These are phyloP conservation scores for Rhodotorula paludigena DNA, from an alignment of 768 basidiomycete genomes.

Conservation along the genomic window DNA sequence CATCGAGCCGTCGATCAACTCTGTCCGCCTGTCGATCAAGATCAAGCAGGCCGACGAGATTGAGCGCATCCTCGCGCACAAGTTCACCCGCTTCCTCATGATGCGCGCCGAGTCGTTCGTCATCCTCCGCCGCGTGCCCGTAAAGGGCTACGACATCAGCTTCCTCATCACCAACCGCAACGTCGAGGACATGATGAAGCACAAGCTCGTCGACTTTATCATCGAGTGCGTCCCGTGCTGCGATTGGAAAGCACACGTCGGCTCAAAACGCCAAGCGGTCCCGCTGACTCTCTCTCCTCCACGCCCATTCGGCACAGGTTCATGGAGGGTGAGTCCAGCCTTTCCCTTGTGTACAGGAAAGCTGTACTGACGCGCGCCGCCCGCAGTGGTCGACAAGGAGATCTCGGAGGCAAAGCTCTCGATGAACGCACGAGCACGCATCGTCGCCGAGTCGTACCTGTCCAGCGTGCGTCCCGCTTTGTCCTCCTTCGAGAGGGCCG, in stretches of 20 bases:
- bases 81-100: slow-evolving; percentile 99
- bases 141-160: slow-evolving; percentile 97
- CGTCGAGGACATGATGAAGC: slow-evolving; percentile 97
- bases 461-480: slow-evolving; percentile 17
- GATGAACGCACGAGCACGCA: slow-evolving; percentile 90
- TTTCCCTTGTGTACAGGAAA: slow-evolving; percentile 2
- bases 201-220: slow-evolving; percentile 99
- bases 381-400: slow-evolving; percentile 92
- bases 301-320: slow-evolving; percentile 25
- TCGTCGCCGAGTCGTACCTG: slow-evolving; percentile 93
- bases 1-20: slow-evolving; percentile 96
- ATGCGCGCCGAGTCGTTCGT: slow-evolving; percentile 96
- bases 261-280: too few relatives aligned
- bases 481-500: too few relatives aligned
- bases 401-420: slow-evolving; percentile 99
- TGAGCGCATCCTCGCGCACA: slow-evolving; percentile 91
- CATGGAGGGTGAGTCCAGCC: slow-evolving; percentile 21
- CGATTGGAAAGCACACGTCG: too few relatives aligned
- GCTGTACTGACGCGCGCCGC: background rate
- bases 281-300: slow-evolving; percentile 10
- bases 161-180: slow-evolving; percentile 97
- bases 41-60: slow-evolving; percentile 99
- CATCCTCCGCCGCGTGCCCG: slow-evolving; percentile 88
- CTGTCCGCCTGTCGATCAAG: slow-evolving; percentile 91
- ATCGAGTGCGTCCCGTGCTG: slow-evolving; percentile 65